Conservation (phyloP, 2,329 filamentous ascomycete species). For the Colletotrichum sp. region DNA sequence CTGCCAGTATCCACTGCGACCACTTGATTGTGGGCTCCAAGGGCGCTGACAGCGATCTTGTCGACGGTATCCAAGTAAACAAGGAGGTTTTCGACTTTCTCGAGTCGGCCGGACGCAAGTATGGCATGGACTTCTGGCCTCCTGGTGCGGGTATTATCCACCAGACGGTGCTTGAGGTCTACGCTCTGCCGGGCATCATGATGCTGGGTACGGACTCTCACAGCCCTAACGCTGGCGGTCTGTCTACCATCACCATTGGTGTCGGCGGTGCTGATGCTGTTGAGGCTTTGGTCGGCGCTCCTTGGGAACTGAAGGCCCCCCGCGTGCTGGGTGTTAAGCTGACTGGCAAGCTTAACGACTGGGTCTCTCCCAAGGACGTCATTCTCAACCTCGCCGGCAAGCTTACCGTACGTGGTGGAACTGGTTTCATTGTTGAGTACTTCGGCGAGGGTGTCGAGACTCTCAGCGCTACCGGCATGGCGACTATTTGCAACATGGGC, state of each 20-base stretch:
- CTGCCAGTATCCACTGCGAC: slow-evolving; percentile 97
- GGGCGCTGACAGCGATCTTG: slow-evolving; percentile 85
- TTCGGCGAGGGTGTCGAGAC: slow-evolving; percentile 88
- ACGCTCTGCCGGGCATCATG: slow-evolving; percentile 95
- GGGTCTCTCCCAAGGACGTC: slow-evolving; percentile 94
- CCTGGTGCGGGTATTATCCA: slow-evolving; percentile 95
- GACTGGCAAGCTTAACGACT: slow-evolving; percentile 82
- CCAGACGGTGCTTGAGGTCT: slow-evolving; percentile 97
- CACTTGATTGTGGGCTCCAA: slow-evolving; percentile 97
- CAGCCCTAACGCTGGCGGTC: slow-evolving; percentile 94
- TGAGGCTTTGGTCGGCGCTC: slow-evolving; percentile 92
- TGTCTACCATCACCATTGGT: slow-evolving; percentile 93
- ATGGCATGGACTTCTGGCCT: slow-evolving; percentile 95
- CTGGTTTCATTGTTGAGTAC: slow-evolving; percentile 94
- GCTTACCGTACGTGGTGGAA: slow-evolving; percentile 91
- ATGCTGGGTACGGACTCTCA: slow-evolving; percentile 99
- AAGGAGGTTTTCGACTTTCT: slow-evolving; percentile 98
- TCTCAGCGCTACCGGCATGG: slow-evolving; percentile 91
- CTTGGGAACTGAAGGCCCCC: slow-evolving; percentile 97
- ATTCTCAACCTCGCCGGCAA: slow-evolving; percentile 89
- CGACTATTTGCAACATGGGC: slow-evolving; percentile 90
- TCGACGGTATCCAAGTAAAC: slow-evolving; percentile 86
- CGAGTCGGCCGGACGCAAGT: slow-evolving; percentile 88
- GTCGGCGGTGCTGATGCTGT: slow-evolving; percentile 97
- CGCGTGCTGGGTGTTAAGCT: slow-evolving; percentile 87